These are phyloP conservation scores for Penicillium dipodomyicola DNA, from an alignment of 495 filamentous ascomycete species.

Conservation along the genomic window DNA sequence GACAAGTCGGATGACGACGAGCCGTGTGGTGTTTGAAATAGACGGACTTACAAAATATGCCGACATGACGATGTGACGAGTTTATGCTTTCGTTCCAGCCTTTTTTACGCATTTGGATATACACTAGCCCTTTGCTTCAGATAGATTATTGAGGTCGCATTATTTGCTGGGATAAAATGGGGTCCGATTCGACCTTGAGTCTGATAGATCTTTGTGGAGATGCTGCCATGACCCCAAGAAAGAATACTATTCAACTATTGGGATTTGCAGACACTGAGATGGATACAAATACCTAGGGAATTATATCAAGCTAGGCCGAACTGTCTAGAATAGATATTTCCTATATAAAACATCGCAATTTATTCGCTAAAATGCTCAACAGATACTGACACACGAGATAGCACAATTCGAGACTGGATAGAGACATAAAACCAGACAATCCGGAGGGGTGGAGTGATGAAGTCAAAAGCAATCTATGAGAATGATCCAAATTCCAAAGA, in stretches of 20 bases:
- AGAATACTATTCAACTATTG: background rate
- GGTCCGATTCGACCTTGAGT: background rate
- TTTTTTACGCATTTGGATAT: constrained; percentile 18
- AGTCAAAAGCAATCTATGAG: background rate
- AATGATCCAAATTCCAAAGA: background rate
- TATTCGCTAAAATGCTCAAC: background rate
- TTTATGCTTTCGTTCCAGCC: constrained; percentile 16
- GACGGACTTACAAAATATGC: constrained; percentile 1
- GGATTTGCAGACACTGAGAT: background rate
- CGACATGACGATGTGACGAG: constrained; percentile 21
- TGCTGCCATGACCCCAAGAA: background rate
- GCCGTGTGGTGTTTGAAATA: constrained; percentile 11
- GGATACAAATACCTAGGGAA: no score
- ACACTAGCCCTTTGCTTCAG: background rate
- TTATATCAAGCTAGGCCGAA: background rate
- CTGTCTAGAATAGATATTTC: background rate
- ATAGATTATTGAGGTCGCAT: constrained; percentile 12
- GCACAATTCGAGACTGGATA: background rate
- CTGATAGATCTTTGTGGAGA: background rate
- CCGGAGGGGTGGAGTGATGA: background rate
- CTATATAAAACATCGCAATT: background rate
- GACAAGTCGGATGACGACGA: constrained; percentile 53
- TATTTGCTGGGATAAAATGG: constrained; percentile 6
- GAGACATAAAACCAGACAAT: background rate
- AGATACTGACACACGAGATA: background rate